These are phyloP conservation scores for Naegleria fowleri DNA, from an alignment of 208 protist genomes.

Conservation along the genomic window DNA sequence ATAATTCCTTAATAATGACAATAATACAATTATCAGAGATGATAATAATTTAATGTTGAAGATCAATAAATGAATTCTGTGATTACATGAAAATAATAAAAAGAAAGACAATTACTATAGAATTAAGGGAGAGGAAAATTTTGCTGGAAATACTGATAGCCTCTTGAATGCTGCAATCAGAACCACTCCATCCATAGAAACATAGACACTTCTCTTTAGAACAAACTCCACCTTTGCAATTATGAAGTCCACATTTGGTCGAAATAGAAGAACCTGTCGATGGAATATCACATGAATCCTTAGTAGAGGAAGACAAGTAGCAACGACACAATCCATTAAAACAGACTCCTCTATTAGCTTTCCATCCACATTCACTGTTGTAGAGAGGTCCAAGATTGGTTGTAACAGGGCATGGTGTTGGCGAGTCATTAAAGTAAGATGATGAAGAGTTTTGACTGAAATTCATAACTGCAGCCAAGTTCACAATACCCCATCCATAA, in stretches of 20 bases:
- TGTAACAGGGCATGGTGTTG: background rate
- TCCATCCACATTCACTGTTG: conserved; percentile 8
- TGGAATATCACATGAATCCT: background rate
- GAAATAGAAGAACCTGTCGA: background rate
- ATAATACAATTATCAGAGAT: no score
- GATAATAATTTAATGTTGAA: no score
- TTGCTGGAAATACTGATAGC: no score
- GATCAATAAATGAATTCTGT: no score
- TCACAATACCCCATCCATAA: background rate
- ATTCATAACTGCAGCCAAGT: background rate
- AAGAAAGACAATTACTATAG: no score
- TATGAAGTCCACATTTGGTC: background rate
- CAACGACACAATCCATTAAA: background rate
- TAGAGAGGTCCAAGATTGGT: background rate
- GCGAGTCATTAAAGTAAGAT: background rate
- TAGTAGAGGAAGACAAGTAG: background rate
- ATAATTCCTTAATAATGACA: no score
- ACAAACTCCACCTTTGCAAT: background rate
- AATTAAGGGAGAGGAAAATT: no score
- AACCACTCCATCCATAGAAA: background rate
- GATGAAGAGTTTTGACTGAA: background rate
- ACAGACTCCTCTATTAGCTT: background rate
- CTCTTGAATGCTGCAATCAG: background rate
- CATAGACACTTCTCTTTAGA: background rate
- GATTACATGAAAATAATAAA: no score